Conservation (phyloP, 306 rosid species). For the Malus asiatica region DNA sequence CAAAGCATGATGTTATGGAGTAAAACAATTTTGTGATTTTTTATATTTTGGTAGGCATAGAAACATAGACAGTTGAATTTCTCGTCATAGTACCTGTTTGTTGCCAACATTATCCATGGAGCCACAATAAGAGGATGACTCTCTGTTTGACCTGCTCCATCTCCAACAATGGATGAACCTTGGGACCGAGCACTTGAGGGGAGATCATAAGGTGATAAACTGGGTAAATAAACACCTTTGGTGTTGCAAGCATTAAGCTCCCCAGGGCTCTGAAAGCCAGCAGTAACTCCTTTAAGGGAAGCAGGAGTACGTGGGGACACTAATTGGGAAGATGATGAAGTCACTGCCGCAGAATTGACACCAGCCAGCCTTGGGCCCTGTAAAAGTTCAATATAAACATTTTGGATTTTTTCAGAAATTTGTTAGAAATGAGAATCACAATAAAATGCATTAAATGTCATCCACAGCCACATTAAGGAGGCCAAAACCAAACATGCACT, state of each 20-base stretch:
- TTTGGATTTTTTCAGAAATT: conserved; percentile 10
- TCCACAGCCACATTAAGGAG: conserved; percentile 3
- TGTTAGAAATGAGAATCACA: conserved; percentile 21
- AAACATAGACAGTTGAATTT: not conserved
- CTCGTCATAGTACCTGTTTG: conserved; percentile 56
- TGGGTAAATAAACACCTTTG: conserved; percentile 62
- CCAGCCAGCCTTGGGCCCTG: conserved; percentile 63
- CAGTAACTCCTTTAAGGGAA: conserved; percentile 49
- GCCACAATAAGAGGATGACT: conserved; percentile 44
- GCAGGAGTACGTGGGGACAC: not conserved
- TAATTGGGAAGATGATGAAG: too few relatives aligned
- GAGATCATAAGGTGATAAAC: conserved; percentile 68
- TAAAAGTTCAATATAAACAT: conserved; percentile 42
- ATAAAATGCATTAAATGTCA: not conserved
- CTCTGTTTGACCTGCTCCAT: conserved; percentile 52
- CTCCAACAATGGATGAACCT: conserved; percentile 53
- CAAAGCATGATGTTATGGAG: not conserved
- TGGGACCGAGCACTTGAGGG: conserved; percentile 69
- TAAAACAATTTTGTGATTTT: not conserved
- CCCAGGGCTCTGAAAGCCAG: conserved; percentile 48
- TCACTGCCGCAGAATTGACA: conserved; percentile 41
- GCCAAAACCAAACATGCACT: conserved; percentile 6
- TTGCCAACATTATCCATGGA: conserved; percentile 58
- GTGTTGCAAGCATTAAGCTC: conserved; percentile 49
- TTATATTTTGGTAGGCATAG: not conserved